Base-by-base conservation (phyloP, 805 yeast species). In the Saccharomycopsis oosterbeekiorum region DNA sequence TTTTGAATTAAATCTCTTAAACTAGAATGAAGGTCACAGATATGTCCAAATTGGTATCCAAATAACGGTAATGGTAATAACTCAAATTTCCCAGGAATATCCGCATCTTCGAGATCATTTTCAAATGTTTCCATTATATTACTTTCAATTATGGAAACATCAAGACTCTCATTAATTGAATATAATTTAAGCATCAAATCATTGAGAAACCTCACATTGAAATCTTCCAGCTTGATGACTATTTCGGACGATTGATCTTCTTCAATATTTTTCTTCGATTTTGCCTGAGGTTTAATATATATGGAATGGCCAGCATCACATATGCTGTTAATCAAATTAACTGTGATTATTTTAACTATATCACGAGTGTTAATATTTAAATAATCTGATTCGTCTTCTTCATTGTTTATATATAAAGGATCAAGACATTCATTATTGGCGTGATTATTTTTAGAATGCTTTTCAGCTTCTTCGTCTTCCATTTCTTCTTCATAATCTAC, bases 121-220 rank as follows among this genome's bases (percentile, higher is more conserved):
- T 24, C 53, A 21, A 14, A 37, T 2, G 15, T 12, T 10, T 37
- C 34, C 15, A 24, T 12, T 1, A 12, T 47, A 26, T 14, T 47
- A 12, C 26, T 47, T 26, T 47, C 53, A 21, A 47, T 47, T 21
- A 47, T 47, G 9, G 53, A 47, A 47, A 47, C 15, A 47, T 47
- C 53, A 47, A 47, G 21, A 11, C 8, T 9, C 21, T 47, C 53
- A 21, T 21, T 47, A 47, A 47, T 11, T 10, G 53, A 21, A 21
- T 12, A 6, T 6, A 56, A 8, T 43, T 29, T 56, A 9, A 56
- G 15, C 41, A 56, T 56, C 26, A 56, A 42, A 17, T 41, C 51
- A 42, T 56, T 56, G 54, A 56, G 17, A 56, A 56, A 41, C 2
- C 29, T 42, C 21, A 41, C 54, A 17, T 42, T 42, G 54, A 56